Evolutionary conservation across 192 early-diverging fungal species (phyloP).

Genomic region (Podila epigama): DNA sequence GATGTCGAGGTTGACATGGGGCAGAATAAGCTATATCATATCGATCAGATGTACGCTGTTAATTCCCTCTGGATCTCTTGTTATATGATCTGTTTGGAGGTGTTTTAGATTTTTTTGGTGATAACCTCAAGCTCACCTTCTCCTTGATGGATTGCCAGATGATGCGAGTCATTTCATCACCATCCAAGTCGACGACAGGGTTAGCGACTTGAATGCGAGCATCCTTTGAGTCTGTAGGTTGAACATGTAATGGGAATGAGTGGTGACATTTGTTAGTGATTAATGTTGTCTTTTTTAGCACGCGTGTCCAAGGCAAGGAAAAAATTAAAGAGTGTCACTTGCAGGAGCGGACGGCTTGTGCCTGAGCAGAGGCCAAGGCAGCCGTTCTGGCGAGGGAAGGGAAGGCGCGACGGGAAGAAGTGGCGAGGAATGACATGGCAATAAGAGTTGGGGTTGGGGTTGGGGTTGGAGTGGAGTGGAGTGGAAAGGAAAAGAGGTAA

Average conservation of each 20-base stretch:
- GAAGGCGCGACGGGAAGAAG: constrained; percentile 34
- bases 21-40: constrained; percentile 76
- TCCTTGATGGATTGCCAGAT: constrained; percentile 95
- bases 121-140: constrained; percentile 49
- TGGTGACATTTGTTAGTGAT: not conserved
- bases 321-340: constrained; percentile 7
- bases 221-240: constrained; percentile 40
- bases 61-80: not conserved
- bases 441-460: not conserved
- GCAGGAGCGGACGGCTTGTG: constrained; percentile 37
- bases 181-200: constrained; percentile 94
- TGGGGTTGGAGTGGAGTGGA: not conserved
- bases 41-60: not conserved
- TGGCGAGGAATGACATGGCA: constrained; percentile 39
- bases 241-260: not conserved
- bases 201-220: constrained; percentile 85
- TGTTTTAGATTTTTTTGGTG: not conserved
- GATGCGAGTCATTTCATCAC: constrained; percentile 99
- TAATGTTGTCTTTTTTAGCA: not conserved
- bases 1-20: constrained; percentile 89
- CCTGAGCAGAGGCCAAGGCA: constrained; percentile 27
- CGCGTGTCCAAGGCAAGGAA: not conserved
- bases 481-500: not conserved
- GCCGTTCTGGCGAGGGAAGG: constrained; percentile 28
- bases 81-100: not conserved